Evolutionary conservation across 2,329 filamentous ascomycete species (phyloP).

Genomic region (Tolypocladium tundrense): DNA sequence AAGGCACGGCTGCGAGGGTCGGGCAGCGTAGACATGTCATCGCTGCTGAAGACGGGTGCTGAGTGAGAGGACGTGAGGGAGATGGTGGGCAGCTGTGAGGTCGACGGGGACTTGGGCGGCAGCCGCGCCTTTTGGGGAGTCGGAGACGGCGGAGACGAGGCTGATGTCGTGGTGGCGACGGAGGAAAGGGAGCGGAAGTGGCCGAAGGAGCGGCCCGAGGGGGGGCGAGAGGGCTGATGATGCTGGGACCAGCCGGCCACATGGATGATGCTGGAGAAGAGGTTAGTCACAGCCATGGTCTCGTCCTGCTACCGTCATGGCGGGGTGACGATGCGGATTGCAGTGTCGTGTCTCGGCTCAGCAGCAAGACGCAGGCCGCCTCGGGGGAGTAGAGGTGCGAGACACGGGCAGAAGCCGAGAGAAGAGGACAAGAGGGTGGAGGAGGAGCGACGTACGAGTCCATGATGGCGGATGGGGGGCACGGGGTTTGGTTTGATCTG

Average conservation of each 20-base stretch:
- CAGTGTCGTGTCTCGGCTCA: not conserved
- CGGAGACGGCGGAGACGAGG: slow-evolving; percentile 18
- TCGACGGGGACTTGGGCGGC: slow-evolving; percentile 25
- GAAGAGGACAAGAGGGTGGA: not conserved
- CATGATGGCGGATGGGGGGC: slow-evolving; percentile 8
- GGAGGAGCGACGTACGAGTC: slow-evolving; percentile 18
- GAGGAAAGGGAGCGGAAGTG: slow-evolving; percentile 45
- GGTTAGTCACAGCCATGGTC: slow-evolving; percentile 9
- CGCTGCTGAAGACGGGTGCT: slow-evolving; percentile 34
- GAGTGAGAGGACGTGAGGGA: slow-evolving; percentile 25
- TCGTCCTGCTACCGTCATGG: not conserved
- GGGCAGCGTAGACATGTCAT: slow-evolving; percentile 60
- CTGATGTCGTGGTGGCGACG: slow-evolving; percentile 30
- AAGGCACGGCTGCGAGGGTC: slow-evolving; percentile 48
- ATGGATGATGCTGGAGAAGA: slow-evolving; percentile 37
- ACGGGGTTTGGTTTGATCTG: not conserved
- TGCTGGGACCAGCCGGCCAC: slow-evolving; percentile 43
- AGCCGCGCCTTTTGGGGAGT: slow-evolving; percentile 21
- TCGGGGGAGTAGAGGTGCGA: not conserved
- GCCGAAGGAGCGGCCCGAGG: slow-evolving; percentile 27
- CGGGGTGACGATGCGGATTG: slow-evolving; percentile 7
- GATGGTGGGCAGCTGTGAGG: slow-evolving; percentile 27
- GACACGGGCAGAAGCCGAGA: not conserved
- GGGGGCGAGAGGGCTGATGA: slow-evolving; percentile 15
- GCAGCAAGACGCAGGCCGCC: not conserved